Conservation (phyloP, 495 filamentous ascomycete species). For the Lichina pygmaea region DNA sequence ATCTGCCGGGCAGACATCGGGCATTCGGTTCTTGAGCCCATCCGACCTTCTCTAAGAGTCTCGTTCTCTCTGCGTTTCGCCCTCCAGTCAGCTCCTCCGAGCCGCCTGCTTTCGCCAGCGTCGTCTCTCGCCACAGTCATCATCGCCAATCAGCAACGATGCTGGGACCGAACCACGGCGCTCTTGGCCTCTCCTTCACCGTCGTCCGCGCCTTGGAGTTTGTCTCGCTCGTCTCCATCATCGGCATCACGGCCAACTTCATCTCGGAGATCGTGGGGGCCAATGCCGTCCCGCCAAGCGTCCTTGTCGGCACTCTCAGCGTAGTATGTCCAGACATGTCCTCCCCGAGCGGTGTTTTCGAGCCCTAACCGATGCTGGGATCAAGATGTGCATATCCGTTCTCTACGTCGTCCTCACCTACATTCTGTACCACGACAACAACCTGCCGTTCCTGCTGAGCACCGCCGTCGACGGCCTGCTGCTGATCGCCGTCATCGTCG, state of each 20-base stretch:
- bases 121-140: too few relatives aligned
- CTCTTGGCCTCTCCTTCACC: constrained; percentile 53
- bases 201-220: constrained; percentile 43
- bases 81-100: too few relatives aligned
- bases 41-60: too few relatives aligned
- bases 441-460: constrained; percentile 44
- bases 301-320: constrained; percentile 51
- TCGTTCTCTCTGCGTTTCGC: too few relatives aligned
- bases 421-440: constrained; percentile 49
- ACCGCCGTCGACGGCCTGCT: constrained; percentile 35
- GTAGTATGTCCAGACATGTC: constrained; percentile 24
- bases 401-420: constrained; percentile 51
- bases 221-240: constrained; percentile 44
- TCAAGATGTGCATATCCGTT: constrained; percentile 42
- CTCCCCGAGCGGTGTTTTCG: constrained; percentile 9
- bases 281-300: constrained; percentile 32
- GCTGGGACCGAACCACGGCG: constrained; percentile 33
- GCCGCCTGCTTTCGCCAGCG: too few relatives aligned
- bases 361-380: background rate
- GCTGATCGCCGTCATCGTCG: constrained; percentile 42
- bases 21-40: too few relatives aligned
- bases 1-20: too few relatives aligned
- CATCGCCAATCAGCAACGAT: constrained; percentile 8
- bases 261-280: constrained; percentile 44
- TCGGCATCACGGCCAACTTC: constrained; percentile 64